A percentile compares a stretch with the other conserved stretches of the same genome.
These are phyloP conservation scores for Solanum hybrid DNA, from an alignment of 305 asterid species.

Conservation along the genomic window DNA sequence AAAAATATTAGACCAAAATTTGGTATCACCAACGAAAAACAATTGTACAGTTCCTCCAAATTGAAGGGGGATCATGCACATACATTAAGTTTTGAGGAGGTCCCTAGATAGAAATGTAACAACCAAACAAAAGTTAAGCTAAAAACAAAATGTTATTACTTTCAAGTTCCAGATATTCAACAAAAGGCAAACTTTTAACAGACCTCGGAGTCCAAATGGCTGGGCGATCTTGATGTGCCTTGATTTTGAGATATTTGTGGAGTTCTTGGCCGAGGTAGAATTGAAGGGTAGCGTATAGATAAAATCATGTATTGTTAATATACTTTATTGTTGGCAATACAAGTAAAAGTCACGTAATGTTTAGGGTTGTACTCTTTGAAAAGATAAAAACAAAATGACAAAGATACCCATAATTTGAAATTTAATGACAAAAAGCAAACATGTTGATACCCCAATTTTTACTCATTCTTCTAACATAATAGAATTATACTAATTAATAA, in stretches of 20 bases:
- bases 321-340: not conserved
- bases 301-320: not conserved
- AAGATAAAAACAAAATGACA: not conserved
- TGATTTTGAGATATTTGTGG: slow-evolving; percentile 44
- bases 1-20: too few species aligned
- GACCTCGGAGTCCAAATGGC: slow-evolving; percentile 41
- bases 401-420: not conserved
- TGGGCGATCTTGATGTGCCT: slow-evolving; percentile 35
- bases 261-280: slow-evolving; percentile 43
- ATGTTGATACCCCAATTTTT: not conserved
- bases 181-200: slow-evolving; percentile 8
- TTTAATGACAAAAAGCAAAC: too few species aligned
- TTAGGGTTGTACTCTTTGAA: not conserved
- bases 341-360: not conserved
- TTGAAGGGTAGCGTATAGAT: slow-evolving; percentile 47
- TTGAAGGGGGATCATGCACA: slow-evolving; percentile 23
- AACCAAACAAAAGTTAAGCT: slow-evolving; percentile 24
- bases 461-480: not conserved
- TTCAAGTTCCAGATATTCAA: not conserved
- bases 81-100: slow-evolving; percentile 23
- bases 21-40: slow-evolving; percentile 20
- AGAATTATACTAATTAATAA: too few species aligned
- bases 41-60: slow-evolving; percentile 30
- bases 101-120: slow-evolving; percentile 40
- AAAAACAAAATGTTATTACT: slow-evolving; percentile 7